Evolutionary conservation across 2,329 filamentous ascomycete genomes (phyloP).

Genomic region (Penicillium sp.): DNA sequence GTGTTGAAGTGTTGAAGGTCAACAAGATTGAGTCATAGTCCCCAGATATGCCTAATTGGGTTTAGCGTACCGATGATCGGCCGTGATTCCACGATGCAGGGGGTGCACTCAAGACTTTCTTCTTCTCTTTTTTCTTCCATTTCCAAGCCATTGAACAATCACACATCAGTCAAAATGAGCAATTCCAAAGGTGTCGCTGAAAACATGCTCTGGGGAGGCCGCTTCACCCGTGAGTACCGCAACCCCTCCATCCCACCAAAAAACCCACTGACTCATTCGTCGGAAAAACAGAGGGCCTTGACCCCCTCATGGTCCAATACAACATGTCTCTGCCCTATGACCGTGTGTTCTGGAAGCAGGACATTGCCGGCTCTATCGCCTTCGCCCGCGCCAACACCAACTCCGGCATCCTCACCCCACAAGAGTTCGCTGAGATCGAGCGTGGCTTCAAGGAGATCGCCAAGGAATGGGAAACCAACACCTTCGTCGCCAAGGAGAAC

Average conservation of each 20-base stretch:
- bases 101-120: constrained; percentile 2
- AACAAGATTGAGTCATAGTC: constrained; percentile 6
- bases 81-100: constrained; percentile 8
- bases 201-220: constrained; percentile 63
- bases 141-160: constrained; percentile 13
- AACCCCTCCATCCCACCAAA: constrained; percentile 10
- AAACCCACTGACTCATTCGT: constrained; percentile 19
- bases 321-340: constrained; percentile 82
- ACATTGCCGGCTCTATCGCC: constrained; percentile 78
- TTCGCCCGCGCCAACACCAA: constrained; percentile 80
- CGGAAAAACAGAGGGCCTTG: constrained; percentile 66
- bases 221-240: constrained; percentile 57
- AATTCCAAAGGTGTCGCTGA: constrained; percentile 42
- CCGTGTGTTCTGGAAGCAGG: constrained; percentile 74
- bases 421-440: constrained; percentile 76
- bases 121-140: constrained; percentile 4
- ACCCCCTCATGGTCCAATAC: constrained; percentile 84
- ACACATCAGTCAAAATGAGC: constrained; percentile 33
- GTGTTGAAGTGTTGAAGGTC: neutral
- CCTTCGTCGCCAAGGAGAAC: constrained; percentile 41
- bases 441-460: constrained; percentile 63
- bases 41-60: constrained; percentile 14
- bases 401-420: constrained; percentile 69
- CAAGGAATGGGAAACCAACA: constrained; percentile 45
- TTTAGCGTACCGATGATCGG: constrained; percentile 16